A percentile compares a stretch with the other conserved stretches of the same genome.
These are phyloP conservation scores for Barnettozyma californica DNA, from an alignment of 805 yeast genomes.

Conservation along the genomic window DNA sequence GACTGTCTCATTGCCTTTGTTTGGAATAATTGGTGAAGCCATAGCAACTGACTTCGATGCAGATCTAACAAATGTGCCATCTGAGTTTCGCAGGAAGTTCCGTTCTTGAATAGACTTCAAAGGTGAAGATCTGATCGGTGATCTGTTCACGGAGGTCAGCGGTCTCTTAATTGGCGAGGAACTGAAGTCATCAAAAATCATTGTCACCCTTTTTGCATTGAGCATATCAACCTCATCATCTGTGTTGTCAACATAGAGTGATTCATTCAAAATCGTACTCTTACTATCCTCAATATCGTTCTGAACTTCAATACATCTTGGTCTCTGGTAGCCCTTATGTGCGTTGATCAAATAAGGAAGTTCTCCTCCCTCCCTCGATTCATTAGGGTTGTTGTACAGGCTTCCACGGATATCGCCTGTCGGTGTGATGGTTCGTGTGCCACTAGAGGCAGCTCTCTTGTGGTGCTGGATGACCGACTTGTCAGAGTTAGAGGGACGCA, in stretches of 20 bases:
- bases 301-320: constrained; percentile 10
- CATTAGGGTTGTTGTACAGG: constrained; percentile 18
- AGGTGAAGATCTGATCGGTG: constrained; percentile 17
- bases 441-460: constrained; percentile 16
- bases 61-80: constrained; percentile 17
- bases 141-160: constrained; percentile 3
- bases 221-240: constrained; percentile 20
- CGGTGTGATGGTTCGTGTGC: constrained; percentile 10
- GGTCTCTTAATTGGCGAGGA: constrained; percentile 1
- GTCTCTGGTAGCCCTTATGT: constrained; percentile 12
- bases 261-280: constrained; percentile 18
- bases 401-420: constrained; percentile 21
- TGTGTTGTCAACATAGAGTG: constrained; percentile 23
- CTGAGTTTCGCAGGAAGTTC: constrained; percentile 12
- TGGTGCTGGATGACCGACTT: constrained; percentile 21
- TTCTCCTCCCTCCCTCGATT: constrained; percentile 16
- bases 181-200: constrained; percentile 23
- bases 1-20: constrained; percentile 1
- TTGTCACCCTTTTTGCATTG: constrained; percentile 24
- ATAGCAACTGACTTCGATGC: constrained; percentile 12
- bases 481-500: constrained; percentile 14
- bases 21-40: constrained; percentile 18
- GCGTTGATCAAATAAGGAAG: constrained; percentile 9
- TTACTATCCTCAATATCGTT: constrained; percentile 15
- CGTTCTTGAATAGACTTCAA: constrained; percentile 21